Evolutionary conservation across 306 rosid species (phyloP), one percentile per base, ranked within the genome.

Genomic region (Coriaria nepalensis): DNA sequence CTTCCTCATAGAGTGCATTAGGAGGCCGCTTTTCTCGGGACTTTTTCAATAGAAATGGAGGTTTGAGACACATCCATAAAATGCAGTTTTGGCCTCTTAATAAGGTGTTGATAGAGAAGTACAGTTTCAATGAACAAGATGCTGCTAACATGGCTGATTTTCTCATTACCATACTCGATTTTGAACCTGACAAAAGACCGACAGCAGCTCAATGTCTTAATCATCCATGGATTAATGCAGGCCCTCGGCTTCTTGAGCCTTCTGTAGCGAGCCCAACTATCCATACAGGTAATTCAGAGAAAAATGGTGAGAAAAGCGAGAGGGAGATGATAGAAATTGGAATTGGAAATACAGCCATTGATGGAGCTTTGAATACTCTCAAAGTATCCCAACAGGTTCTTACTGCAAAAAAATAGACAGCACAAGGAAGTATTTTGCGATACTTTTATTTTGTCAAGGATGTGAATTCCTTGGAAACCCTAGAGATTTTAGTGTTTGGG

Each of bases 1-100:
- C 40, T 40, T 40, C 32, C 57, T 47, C 45, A 53, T 79, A 86
- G 96, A 74, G 80, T 53, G 96, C 96, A 33, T 61, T 82, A 39
- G 76, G 87, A 35, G 96, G 96, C 20, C 80, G 90, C 37, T 83
- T 79, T 61, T 86, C 96, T 37, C 78, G 82, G 50, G 92, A 86
- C 50, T 86, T 70, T 67, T 86, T 86, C 61, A 82, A 79, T 53
- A 74, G 86, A 64, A 56, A 75, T 60, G 94, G 94, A 10, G 94
- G 82, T 60, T 44, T 86, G 57, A 86, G 87, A 71, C 96, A 86
- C 49, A 86, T 86, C 41, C 81, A 78, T 7, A 64, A 73, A 20
- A 63, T 86, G 69, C 86, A 94, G 35, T 77, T 86, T 60, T 82
- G 94, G 96, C 96, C 93, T 0, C 61, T 86, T 51, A 75, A 53